Evolutionary conservation across 805 yeast species (phyloP).

Genomic region (Candida tibetensis): DNA sequence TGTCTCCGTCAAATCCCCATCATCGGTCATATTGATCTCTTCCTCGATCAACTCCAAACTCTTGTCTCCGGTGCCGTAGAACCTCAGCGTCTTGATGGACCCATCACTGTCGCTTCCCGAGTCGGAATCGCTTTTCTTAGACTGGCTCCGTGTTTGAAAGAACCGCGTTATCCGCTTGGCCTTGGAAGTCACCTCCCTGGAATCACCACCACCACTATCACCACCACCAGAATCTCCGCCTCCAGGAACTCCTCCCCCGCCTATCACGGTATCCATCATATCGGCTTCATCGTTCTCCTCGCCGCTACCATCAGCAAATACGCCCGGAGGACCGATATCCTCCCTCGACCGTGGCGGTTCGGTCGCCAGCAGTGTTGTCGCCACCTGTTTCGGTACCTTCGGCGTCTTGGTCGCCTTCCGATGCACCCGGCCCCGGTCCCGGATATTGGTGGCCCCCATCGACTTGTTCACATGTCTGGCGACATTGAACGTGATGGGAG

Average conservation of each 20-base stretch:
- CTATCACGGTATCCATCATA: background rate
- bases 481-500: slow-evolving; percentile 30
- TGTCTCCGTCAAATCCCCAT: slow-evolving; percentile 13
- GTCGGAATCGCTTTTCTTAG: slow-evolving; percentile 5
- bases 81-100: slow-evolving; percentile 10
- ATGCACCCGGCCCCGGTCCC: background rate
- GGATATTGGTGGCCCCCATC: background rate
- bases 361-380: background rate
- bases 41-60: slow-evolving; percentile 20
- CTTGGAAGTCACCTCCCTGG: too few relatives aligned
- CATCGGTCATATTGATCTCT: slow-evolving; percentile 14
- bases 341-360: background rate
- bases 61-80: slow-evolving; percentile 5
- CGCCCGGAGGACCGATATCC: background rate
- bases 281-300: background rate
- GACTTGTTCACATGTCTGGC: slow-evolving; percentile 21
- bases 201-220: background rate
- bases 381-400: background rate
- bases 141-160: slow-evolving; percentile 5
- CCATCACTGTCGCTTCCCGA: slow-evolving; percentile 15
- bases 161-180: slow-evolving; percentile 10
- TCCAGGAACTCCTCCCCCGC: background rate
- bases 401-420: background rate
- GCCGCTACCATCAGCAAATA: background rate
- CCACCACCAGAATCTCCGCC: background rate